Evolutionary conservation across 495 filamentous ascomycete species (phyloP).

Genomic region (Aspergillus biplanus): DNA sequence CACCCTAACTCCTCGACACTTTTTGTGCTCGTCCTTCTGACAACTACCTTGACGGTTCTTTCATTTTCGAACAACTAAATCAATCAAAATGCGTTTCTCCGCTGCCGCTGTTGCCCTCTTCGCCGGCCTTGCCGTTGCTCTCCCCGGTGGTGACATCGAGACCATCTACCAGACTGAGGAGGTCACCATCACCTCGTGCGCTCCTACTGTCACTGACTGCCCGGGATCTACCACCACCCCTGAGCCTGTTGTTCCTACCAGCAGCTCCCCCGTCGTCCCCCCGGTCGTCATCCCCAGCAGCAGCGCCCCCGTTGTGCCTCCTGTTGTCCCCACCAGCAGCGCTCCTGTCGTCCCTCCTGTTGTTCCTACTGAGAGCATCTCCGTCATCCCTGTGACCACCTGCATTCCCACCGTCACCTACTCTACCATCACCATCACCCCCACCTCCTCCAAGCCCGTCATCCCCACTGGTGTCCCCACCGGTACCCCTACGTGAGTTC

Average conservation of each 20-base stretch:
- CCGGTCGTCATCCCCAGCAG: conserved; percentile 11
- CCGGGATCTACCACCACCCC: conserved; percentile 37
- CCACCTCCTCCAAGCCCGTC: conserved; percentile 33
- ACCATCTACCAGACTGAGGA: conserved; percentile 59
- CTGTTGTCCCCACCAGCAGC: conserved; percentile 26
- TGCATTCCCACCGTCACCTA: conserved; percentile 49
- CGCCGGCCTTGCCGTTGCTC: conserved; percentile 50
- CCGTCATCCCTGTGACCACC: conserved; percentile 45
- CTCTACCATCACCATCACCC: conserved; percentile 37
- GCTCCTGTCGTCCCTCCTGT: conserved; percentile 23
- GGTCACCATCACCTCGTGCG: conserved; percentile 63
- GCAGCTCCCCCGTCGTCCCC: conserved; percentile 18
- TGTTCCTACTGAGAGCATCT: conserved; percentile 22
- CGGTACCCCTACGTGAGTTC: conserved; percentile 35
- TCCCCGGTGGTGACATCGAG: conserved; percentile 39
- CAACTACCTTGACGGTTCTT: conserved; percentile 40
- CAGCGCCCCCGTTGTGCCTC: conserved; percentile 22
- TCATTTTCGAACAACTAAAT: conserved; percentile 31
- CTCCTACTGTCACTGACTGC: conserved; percentile 62
- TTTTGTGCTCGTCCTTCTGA: conserved; percentile 17
- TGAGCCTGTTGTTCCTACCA: conserved; percentile 22
- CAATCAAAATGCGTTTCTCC: conserved; percentile 61
- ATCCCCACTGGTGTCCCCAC: conserved; percentile 32
- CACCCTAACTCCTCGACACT: neutral
- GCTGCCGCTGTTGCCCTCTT: conserved; percentile 53